Evolutionary conservation across 495 filamentous ascomycete species (phyloP), one percentile per base, ranked within the genome.

Genomic region (Daldinia grandis): DNA sequence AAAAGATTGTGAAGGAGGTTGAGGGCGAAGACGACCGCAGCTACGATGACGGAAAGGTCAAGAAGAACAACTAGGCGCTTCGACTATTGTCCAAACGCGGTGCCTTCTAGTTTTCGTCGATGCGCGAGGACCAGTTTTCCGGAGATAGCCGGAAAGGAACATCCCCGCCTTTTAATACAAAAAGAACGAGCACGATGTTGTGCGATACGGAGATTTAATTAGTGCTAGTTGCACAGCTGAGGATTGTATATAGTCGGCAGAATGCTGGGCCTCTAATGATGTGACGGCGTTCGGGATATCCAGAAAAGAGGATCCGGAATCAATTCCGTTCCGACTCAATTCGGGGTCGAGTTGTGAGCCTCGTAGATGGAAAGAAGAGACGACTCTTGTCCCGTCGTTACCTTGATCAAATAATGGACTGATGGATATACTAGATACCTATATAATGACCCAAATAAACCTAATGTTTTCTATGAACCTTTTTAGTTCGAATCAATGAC

Each of bases 21-120:
- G 95, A 98, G 80, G 95, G 95, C 35, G 87, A 89, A 27, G 95
- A 98, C 79, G 93, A 96, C 71, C 85, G 93, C 72, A 84, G 78
- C 21, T 97, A 97, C 76, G 80, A 80, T 28, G 72, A 78, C 1
- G 15, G 10, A 30, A 78, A 81, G 7, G 78, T 79, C 12, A 88
- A 88, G 79, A 85, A 87, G 81, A 78, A 71, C 58, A 76, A 79
- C 58, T 82, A 77, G 61, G 58, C 17, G 21, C 27, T 24, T 53
- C 4, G 47, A 4, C 17, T 38, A 35, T 25, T 58, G 53, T 35
- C 8, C 8, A 40, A 21, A 25, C 15, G 24, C 49, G 25, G 5
- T 10, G 3, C 3, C 21, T 21, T 58, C n/a, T n/a, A n/a, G 5
- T 59, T 1, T 30, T 8, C 17, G 4, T 31, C 17, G 12, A 27